A percentile compares a stretch with the other conserved stretches of the same genome.
Conservation (phyloP, 2,329 filamentous ascomycete genomes). For the Pyrenophora teres region DNA sequence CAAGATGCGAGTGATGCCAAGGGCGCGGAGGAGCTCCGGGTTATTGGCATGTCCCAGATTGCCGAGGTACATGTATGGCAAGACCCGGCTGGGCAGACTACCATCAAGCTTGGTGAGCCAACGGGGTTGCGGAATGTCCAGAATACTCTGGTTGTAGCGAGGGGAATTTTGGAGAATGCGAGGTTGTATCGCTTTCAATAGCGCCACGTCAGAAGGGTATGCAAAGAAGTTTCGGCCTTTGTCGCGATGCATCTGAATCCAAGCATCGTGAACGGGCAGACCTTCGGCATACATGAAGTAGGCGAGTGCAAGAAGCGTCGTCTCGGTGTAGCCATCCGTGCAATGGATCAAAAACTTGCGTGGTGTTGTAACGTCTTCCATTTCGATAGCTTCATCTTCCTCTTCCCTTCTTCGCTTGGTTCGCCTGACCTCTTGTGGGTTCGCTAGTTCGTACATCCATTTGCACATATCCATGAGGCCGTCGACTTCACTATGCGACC, state of each 20-base stretch:
- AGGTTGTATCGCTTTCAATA: slow-evolving; percentile 76
- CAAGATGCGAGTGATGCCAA: slow-evolving; percentile 86
- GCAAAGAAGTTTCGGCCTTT: slow-evolving; percentile 94
- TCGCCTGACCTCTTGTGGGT: slow-evolving; percentile 57
- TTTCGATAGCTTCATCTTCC: slow-evolving; percentile 61
- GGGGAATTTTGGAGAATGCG: slow-evolving; percentile 77
- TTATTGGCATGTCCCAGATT: slow-evolving; percentile 95
- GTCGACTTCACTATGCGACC: slow-evolving; percentile 81
- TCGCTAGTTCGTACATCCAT: slow-evolving; percentile 85
- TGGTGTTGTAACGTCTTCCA: slow-evolving; percentile 53
- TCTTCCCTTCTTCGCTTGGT: slow-evolving; percentile 52
- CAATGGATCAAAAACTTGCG: slow-evolving; percentile 87
- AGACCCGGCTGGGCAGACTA: slow-evolving; percentile 83
- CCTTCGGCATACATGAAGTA: slow-evolving; percentile 94
- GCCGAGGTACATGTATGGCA: slow-evolving; percentile 95
- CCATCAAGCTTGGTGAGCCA: slow-evolving; percentile 89
- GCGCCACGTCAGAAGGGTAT: slow-evolving; percentile 84
- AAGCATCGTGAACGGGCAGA: slow-evolving; percentile 78
- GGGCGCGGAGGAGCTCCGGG: slow-evolving; percentile 73
- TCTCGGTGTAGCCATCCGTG: slow-evolving; percentile 94
- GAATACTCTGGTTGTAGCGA: slow-evolving; percentile 53
- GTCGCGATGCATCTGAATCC: slow-evolving; percentile 80
- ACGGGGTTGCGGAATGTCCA: slow-evolving; percentile 67
- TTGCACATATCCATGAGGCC: slow-evolving; percentile 83
- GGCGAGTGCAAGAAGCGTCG: slow-evolving; percentile 82